Conservation (phyloP, 805 yeast genomes). For the Komagataella pastoris region DNA sequence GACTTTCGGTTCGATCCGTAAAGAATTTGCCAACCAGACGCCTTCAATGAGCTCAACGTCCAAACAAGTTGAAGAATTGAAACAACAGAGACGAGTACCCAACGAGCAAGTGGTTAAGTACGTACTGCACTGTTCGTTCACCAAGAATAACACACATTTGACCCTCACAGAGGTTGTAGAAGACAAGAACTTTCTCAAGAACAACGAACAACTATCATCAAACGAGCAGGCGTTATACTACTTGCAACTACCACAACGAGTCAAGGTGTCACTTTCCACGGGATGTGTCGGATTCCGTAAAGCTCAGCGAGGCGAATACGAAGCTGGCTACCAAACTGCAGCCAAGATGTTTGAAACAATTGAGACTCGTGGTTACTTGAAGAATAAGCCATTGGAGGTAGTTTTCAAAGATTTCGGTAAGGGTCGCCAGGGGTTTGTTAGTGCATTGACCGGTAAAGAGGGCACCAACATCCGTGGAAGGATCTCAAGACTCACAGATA, state of each 20-base stretch:
- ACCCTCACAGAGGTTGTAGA: slow-evolving; percentile 63
- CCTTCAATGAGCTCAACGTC: slow-evolving; percentile 2
- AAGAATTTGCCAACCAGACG: slow-evolving; percentile 3
- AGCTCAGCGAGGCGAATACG: slow-evolving; percentile 84
- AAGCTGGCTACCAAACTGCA: slow-evolving; percentile 81
- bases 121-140: slow-evolving; percentile 64
- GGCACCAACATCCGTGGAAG: slow-evolving; percentile 57
- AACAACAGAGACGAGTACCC: slow-evolving; percentile 1
- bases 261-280: slow-evolving; percentile 53
- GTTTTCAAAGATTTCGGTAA: slow-evolving; percentile 76
- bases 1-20: slow-evolving; percentile 14
- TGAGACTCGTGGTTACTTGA: slow-evolving; percentile 41
- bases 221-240: slow-evolving; percentile 68
- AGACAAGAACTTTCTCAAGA: slow-evolving; percentile 43
- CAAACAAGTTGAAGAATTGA: slow-evolving; percentile 1
- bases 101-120: slow-evolving; percentile 35
- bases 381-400: slow-evolving; percentile 54
- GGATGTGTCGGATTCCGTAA: slow-evolving; percentile 87
- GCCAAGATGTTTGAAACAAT: slow-evolving; percentile 60
- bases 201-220: slow-evolving; percentile 40
- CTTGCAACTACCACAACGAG: slow-evolving; percentile 68
- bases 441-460: slow-evolving; percentile 81
- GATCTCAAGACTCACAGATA: slow-evolving; percentile 61
- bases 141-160: slow-evolving; percentile 71
- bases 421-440: slow-evolving; percentile 77